These are phyloP conservation scores for Fusarium miscanthi DNA, from an alignment of 2,329 filamentous ascomycete species.

Conservation along the genomic window DNA sequence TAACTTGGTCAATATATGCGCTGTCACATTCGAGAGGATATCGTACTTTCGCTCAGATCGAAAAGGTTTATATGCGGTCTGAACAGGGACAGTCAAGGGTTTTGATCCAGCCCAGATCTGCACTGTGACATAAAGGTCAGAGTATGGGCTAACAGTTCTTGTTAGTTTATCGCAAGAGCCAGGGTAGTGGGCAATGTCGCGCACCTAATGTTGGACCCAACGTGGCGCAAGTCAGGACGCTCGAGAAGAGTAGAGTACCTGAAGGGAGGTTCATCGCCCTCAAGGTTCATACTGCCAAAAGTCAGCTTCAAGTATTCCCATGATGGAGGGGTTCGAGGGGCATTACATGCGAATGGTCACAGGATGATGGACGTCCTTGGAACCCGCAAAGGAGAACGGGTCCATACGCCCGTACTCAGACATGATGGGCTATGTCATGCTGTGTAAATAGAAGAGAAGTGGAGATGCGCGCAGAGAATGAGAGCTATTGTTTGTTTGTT, in stretches of 20 bases:
- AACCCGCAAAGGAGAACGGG: slow-evolving; percentile 94
- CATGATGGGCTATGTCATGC: slow-evolving; percentile 50
- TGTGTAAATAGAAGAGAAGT: not conserved
- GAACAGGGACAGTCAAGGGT: slow-evolving; percentile 88
- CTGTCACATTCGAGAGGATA: not conserved
- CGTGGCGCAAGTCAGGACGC: slow-evolving; percentile 82
- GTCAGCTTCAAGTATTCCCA: slow-evolving; percentile 28
- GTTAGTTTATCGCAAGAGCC: slow-evolving; percentile 37
- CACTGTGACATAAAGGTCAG: slow-evolving; percentile 91
- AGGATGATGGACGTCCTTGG: slow-evolving; percentile 82
- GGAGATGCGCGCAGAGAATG: not conserved
- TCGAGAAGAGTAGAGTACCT: slow-evolving; percentile 77
- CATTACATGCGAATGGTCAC: slow-evolving; percentile 72
- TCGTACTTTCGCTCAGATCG: slow-evolving; percentile 73
- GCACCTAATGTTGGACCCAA: slow-evolving; percentile 85
- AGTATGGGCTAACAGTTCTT: slow-evolving; percentile 68
- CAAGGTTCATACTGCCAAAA: slow-evolving; percentile 58
- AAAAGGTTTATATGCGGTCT: slow-evolving; percentile 94
- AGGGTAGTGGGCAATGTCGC: slow-evolving; percentile 1
- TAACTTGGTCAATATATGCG: slow-evolving; percentile 46
- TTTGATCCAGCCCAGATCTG: slow-evolving; percentile 98
- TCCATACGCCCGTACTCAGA: slow-evolving; percentile 74
- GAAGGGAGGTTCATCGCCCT: slow-evolving; percentile 56
- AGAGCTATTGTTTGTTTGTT: not conserved
- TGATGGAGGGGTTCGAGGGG: not conserved